Evolutionary conservation across 2,329 filamentous ascomycete species (phyloP), one percentile per base, ranked within the genome.

Genomic region (Alternaria infectoria): DNA sequence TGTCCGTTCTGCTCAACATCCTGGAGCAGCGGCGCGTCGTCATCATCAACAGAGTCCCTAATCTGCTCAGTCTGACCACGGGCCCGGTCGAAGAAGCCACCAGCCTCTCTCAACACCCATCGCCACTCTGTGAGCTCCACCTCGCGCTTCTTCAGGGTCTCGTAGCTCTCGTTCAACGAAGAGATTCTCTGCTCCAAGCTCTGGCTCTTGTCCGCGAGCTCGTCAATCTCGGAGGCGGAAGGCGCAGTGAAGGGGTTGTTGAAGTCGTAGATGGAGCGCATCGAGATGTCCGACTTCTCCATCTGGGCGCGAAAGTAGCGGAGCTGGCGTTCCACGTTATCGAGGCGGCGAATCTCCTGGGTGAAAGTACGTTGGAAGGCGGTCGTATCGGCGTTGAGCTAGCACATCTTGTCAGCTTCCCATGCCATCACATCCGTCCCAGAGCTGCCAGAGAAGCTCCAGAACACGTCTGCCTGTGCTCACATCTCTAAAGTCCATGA

Each of bases 351-450:
- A 71, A 99, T 98, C 83, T 99, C 96, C 78, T 97, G 94, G 17
- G 96, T 99, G 74, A 97, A 99, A 55, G 95, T 97, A 62, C 96
- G 88, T 82, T 99, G 96, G 81, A 99, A 99, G 73, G 96, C 95
- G 73, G 90, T 96, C 67, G 93, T 91, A 63, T 97, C 91, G 69
- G 92, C 89, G 81, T 99, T 99, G 77, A 99, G 89, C 94, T 97
- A 76, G 61, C 43, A 62, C 68, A 61, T 64, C 46, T 58, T 60
- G 67, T 79, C 70, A 79, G 75, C 69, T 47, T 36, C 61, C 56
- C 7, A 25, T 54, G 17, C 28, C 59, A 66, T 56, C 65, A 58
- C 69, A 72, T 74, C 65, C 47, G 55, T 32, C 36, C 59, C 64
- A 64, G 69, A 64, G 50, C 28, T 47, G 11, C 50, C 12, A 30